These are phyloP conservation scores for Coleophoma cylindrospora DNA, from an alignment of 2,329 filamentous ascomycete genomes.

Conservation along the genomic window DNA sequence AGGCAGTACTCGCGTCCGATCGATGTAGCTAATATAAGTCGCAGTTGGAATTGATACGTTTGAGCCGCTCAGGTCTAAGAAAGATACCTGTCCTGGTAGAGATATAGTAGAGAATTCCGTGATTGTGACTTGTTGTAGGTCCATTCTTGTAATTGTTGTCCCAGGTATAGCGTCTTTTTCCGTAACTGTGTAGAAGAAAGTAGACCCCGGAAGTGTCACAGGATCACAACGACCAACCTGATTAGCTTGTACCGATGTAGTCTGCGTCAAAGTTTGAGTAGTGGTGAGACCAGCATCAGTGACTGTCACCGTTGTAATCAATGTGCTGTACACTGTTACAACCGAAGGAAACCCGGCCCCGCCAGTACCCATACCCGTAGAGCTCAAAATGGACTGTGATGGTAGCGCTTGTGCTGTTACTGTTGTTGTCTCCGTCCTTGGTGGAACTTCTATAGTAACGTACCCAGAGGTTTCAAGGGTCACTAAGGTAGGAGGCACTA, in stretches of 20 bases:
- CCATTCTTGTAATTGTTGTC: neutral
- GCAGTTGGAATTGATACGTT: neutral
- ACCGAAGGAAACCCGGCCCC: neutral
- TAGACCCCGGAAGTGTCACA: neutral
- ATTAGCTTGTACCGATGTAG: neutral
- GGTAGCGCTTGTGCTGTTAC: neutral
- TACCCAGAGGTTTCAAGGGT: neutral
- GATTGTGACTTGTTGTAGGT: neutral
- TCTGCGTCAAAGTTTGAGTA: neutral
- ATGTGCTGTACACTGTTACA: neutral
- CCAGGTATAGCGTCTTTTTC: neutral
- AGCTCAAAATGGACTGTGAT: too few relatives aligned
- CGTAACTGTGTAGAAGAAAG: neutral
- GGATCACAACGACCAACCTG: neutral
- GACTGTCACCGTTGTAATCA: neutral
- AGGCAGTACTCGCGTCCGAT: neutral
- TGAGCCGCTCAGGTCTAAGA: neutral
- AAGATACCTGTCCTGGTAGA: neutral
- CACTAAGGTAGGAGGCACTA: neutral
- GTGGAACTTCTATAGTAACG: neutral
- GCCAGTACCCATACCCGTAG: neutral
- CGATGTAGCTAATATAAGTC: neutral
- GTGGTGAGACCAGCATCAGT: neutral
- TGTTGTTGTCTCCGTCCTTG: neutral
- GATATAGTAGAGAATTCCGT: neutral